Evolutionary conservation across 257 asterid genomes (phyloP).

Genomic region (Fraxinus excelsior): DNA sequence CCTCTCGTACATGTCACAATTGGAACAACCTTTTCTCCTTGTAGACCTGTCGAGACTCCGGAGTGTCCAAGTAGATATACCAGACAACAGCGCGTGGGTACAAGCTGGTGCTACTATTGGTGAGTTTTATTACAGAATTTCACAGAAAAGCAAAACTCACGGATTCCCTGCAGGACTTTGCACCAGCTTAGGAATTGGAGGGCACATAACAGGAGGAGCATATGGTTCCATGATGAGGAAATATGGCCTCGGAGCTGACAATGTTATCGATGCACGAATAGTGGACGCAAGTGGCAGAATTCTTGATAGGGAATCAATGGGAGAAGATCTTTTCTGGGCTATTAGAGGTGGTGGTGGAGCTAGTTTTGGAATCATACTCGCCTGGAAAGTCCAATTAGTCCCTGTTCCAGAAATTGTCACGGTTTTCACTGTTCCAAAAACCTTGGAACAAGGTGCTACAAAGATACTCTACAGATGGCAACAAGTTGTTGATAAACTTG

Average conservation of each 20-base stretch:
- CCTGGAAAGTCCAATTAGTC: constrained; percentile 59
- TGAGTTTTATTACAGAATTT: constrained; percentile 38
- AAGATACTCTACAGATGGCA: constrained; percentile 56
- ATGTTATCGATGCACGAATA: constrained; percentile 55
- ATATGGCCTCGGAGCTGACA: constrained; percentile 60
- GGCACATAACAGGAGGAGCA: constrained; percentile 65
- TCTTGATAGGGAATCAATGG: constrained; percentile 54
- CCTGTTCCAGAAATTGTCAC: constrained; percentile 61
- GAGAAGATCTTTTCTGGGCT: constrained; percentile 66
- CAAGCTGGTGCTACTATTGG: constrained; percentile 49
- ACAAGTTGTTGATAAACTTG: constrained; percentile 51
- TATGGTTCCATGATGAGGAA: constrained; percentile 66
- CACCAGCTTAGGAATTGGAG: constrained; percentile 60
- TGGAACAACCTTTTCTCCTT: constrained; percentile 33
- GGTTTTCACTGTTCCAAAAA: constrained; percentile 55
- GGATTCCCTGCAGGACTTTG: constrained; percentile 58
- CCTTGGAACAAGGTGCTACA: constrained; percentile 45
- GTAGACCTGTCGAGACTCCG: constrained; percentile 39
- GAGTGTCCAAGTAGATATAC: constrained; percentile 22
- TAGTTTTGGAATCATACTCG: constrained; percentile 51
- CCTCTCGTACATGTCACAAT: constrained; percentile 34
- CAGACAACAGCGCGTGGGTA: constrained; percentile 39
- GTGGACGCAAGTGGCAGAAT: constrained; percentile 53
- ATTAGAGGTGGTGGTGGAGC: constrained; percentile 68
- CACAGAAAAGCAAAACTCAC: constrained; percentile 35